A percentile compares a stretch with the other conserved stretches of the same genome.
Evolutionary conservation across 257 asterid species (phyloP).

Genomic region (Ilex aquifolium): DNA sequence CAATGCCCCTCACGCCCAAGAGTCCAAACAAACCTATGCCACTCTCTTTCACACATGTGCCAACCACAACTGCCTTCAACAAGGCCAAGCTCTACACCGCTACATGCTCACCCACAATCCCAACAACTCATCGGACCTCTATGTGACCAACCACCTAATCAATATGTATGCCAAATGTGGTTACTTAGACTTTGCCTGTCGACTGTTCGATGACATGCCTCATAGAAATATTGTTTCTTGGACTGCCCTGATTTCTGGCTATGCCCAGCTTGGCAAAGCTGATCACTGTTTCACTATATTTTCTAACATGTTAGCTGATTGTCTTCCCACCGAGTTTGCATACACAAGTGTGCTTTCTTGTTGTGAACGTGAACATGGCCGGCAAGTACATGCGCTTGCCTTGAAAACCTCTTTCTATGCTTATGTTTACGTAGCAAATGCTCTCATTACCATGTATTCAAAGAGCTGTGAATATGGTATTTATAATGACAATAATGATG

Average conservation of each 20-base stretch:
- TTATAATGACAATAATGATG: not conserved
- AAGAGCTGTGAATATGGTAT: slow-evolving; percentile 20
- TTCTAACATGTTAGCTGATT: slow-evolving; percentile 37
- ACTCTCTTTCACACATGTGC: slow-evolving; percentile 36
- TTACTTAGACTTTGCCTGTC: slow-evolving; percentile 39
- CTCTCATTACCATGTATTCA: slow-evolving; percentile 70
- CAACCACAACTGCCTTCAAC: slow-evolving; percentile 9
- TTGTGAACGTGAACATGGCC: slow-evolving; percentile 55
- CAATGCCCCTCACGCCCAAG: not conserved
- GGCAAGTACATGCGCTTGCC: slow-evolving; percentile 60
- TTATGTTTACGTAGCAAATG: slow-evolving; percentile 80
- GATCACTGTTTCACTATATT: slow-evolving; percentile 48
- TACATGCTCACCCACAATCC: slow-evolving; percentile 12
- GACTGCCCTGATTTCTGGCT: slow-evolving; percentile 69
- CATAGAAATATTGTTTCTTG: slow-evolving; percentile 59
- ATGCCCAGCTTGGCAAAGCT: slow-evolving; percentile 45
- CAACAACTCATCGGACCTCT: slow-evolving; percentile 23
- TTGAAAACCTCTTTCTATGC: slow-evolving; percentile 47
- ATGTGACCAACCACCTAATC: slow-evolving; percentile 43
- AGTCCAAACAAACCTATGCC: slow-evolving; percentile 21
- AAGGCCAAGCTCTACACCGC: slow-evolving; percentile 27
- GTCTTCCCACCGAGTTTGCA: slow-evolving; percentile 67
- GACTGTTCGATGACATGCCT: slow-evolving; percentile 52
- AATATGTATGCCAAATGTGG: slow-evolving; percentile 50
- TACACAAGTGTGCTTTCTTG: slow-evolving; percentile 61